phyloP scores from a whole-genome alignment of 495 filamentous ascomycete genomes.

The Penicillium flavigenum region DNA sequence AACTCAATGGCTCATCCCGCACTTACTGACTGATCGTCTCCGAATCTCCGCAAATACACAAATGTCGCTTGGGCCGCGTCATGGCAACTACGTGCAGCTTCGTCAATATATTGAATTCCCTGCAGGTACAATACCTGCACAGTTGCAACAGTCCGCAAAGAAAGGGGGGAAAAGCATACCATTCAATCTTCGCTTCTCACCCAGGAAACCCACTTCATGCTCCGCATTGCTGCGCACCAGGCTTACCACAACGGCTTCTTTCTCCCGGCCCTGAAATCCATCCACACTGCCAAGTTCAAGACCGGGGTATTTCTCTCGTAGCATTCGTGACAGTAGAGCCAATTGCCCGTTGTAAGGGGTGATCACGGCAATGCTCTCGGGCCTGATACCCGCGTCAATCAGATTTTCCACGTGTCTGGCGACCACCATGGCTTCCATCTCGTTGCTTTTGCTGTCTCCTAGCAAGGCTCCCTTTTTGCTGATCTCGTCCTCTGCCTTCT shows the following conservation, averaged over 20 bases:
- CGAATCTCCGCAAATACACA: slow-evolving; percentile 89
- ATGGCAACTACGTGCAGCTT: slow-evolving; percentile 68
- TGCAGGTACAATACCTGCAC: slow-evolving; percentile 8
- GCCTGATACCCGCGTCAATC: slow-evolving; percentile 71
- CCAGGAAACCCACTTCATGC: slow-evolving; percentile 88
- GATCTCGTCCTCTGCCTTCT: slow-evolving; percentile 53
- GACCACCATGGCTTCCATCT: slow-evolving; percentile 83
- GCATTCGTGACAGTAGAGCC: slow-evolving; percentile 65
- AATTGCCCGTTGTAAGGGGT: slow-evolving; percentile 97
- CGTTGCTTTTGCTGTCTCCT: slow-evolving; percentile 91
- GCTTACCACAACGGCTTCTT: slow-evolving; percentile 90
- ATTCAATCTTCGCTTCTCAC: slow-evolving; percentile 89
- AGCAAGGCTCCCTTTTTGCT: slow-evolving; percentile 56
- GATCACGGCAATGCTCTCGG: slow-evolving; percentile 86
- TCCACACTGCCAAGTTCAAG: slow-evolving; percentile 94
- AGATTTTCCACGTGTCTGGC: slow-evolving; percentile 69
- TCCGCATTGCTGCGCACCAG: slow-evolving; percentile 86
- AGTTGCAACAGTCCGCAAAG: neutral
- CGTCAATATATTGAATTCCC: neutral
- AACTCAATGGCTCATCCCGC: neutral
- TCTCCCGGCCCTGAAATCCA: slow-evolving; percentile 95
- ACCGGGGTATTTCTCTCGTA: slow-evolving; percentile 77
- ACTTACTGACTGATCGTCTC: slow-evolving; percentile 83
- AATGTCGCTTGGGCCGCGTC: slow-evolving; percentile 86
- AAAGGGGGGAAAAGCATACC: slow-evolving; percentile 50